Percentiles rank a stretch among this genome's conserved stretches.
Conservation (phyloP, 78 protist genomes). For the Tieghemostelium lacteum region DNA sequence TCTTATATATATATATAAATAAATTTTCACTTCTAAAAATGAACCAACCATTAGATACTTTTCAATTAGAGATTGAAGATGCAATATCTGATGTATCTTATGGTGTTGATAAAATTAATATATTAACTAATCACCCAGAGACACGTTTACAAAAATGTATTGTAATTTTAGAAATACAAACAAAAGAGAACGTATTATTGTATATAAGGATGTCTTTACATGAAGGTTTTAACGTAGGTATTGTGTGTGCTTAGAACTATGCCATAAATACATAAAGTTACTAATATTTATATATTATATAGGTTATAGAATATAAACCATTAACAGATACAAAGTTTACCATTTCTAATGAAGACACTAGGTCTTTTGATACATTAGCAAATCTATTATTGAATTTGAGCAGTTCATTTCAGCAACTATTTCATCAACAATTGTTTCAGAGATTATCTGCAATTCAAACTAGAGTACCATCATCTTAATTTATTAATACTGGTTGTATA, state of each 20-base stretch:
- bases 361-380: background rate
- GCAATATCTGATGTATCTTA: background rate
- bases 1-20: too few species aligned
- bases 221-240: background rate
- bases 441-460: background rate
- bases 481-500: constrained; percentile 53
- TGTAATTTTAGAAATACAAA: too few species aligned
- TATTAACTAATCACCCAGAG: background rate
- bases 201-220: background rate
- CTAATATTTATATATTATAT: too few species aligned
- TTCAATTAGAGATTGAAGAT: background rate
- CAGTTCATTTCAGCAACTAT: background rate
- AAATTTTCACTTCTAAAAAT: too few species aligned
- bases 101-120: background rate
- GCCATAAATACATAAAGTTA: too few species aligned
- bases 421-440: background rate
- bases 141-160: background rate
- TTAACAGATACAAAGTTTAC: too few species aligned
- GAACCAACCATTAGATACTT: too few species aligned
- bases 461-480: constrained; percentile 64
- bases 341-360: background rate
- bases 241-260: background rate
- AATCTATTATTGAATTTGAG: background rate
- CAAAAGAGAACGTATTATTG: background rate
- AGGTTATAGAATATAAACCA: background rate